A percentile compares a stretch with the other conserved stretches of the same genome.
Evolutionary conservation across 2,329 filamentous ascomycete genomes (phyloP).

Genomic region (Colletotrichum acutatum): DNA sequence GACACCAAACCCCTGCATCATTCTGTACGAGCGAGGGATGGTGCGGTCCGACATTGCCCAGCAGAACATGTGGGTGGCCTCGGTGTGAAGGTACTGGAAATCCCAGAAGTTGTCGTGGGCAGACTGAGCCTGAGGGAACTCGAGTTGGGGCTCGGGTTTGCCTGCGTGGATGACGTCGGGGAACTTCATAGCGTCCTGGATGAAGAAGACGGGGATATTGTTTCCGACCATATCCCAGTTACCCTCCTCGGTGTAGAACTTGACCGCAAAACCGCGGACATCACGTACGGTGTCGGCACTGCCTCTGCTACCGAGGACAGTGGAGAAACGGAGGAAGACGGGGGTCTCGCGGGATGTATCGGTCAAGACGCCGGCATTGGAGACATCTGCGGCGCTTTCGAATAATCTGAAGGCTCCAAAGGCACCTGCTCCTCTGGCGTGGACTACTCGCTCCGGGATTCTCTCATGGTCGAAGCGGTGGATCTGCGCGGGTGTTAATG

Average conservation of each 20-base stretch:
- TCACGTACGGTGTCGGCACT: constrained; percentile 85
- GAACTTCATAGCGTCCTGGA: constrained; percentile 81
- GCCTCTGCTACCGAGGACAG: constrained; percentile 78
- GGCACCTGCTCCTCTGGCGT: constrained; percentile 69
- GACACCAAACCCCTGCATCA: constrained; percentile 90
- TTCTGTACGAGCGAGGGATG: constrained; percentile 80
- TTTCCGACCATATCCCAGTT: constrained; percentile 83
- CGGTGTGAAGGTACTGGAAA: constrained; percentile 73
- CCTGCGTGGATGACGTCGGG: constrained; percentile 70
- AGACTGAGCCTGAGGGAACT: constrained; percentile 76
- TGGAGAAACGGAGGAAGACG: constrained; percentile 81
- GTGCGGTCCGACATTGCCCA: constrained; percentile 82
- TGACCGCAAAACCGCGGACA: constrained; percentile 82
- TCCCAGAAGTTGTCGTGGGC: constrained; percentile 85
- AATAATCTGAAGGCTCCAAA: constrained; percentile 57
- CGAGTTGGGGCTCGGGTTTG: constrained; percentile 78
- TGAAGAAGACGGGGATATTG: constrained; percentile 77
- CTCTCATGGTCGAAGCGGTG: constrained; percentile 77
- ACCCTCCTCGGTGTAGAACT: constrained; percentile 82
- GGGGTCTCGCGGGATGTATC: constrained; percentile 76
- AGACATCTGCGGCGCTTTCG: constrained; percentile 72
- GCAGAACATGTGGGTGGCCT: constrained; percentile 83
- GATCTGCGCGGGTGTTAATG: constrained; percentile 58
- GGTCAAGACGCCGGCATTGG: constrained; percentile 71
- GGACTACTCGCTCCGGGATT: constrained; percentile 71